Conservation (phyloP, 495 filamentous ascomycete species). For the Daldinia bambusicola region DNA sequence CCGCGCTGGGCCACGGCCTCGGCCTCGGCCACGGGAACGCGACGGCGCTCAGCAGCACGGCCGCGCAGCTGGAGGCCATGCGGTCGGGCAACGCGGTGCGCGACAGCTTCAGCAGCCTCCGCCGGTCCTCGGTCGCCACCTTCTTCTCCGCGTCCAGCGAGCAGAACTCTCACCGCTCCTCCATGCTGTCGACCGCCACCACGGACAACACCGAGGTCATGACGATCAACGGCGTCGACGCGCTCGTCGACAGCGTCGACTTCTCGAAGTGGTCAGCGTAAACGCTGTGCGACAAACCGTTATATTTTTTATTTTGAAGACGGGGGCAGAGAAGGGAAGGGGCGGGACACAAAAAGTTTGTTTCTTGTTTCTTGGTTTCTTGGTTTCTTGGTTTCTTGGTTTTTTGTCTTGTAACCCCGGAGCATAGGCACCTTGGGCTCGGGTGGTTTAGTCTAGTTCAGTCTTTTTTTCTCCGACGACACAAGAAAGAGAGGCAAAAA, state of each 20-base stretch:
- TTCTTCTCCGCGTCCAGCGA: conserved; percentile 62
- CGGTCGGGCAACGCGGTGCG: conserved; percentile 58
- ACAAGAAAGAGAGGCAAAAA: no score
- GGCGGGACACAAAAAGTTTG: no score
- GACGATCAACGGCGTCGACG: conserved; percentile 54
- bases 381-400: neutral
- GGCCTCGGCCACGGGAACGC: conserved; percentile 16
- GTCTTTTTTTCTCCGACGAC: no score
- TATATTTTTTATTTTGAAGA: no score
- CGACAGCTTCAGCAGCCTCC: conserved; percentile 61
- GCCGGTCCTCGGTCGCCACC: conserved; percentile 64
- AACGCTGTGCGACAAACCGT: neutral
- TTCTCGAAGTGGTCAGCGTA: conserved; percentile 66
- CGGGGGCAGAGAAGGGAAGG: no score
- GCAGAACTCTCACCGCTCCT: conserved; percentile 61
- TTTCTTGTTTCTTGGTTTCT: neutral
- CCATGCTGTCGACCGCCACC: conserved; percentile 60
- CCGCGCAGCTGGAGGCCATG: conserved; percentile 44
- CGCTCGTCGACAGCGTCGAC: conserved; percentile 65
- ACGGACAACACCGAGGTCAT: conserved; percentile 61
- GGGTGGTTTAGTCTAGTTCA: no score
- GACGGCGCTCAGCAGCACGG: conserved; percentile 8
- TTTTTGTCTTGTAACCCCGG: neutral
- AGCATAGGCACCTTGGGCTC: neutral
- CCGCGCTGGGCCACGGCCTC: conserved; percentile 42